Percentiles rank a stretch among this genome's conserved stretches.
These are phyloP conservation scores for Metschnikowia amazonensis DNA, from an alignment of 805 yeast genomes.

Conservation along the genomic window DNA sequence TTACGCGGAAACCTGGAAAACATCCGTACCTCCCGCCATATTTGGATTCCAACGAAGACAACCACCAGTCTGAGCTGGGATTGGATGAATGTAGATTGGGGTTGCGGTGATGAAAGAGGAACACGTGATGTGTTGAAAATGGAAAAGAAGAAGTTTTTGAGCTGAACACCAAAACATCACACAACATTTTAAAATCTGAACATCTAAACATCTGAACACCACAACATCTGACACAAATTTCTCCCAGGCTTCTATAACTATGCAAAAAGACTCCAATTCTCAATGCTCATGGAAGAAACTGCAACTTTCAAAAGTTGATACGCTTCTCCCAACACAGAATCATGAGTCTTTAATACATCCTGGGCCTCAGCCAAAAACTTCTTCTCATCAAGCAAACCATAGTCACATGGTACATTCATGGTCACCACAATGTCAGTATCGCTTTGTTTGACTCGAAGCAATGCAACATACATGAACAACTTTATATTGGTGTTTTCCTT, in stretches of 20 bases:
- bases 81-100: too few relatives aligned
- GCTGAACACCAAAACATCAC: too few relatives aligned
- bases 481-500: constrained; percentile 13
- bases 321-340: constrained; percentile 13
- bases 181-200: too few relatives aligned
- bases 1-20: constrained; percentile 1
- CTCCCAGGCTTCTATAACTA: background rate
- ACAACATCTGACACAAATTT: too few relatives aligned
- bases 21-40: too few relatives aligned
- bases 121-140: too few relatives aligned
- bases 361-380: constrained; percentile 11
- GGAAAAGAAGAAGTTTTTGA: too few relatives aligned
- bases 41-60: too few relatives aligned
- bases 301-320: constrained; percentile 26
- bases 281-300: constrained; percentile 33
- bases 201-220: too few relatives aligned
- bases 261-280: constrained; percentile 36
- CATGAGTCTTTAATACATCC: background rate
- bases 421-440: constrained; percentile 61
- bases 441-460: constrained; percentile 49
- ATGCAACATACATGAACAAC: constrained; percentile 50
- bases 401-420: constrained; percentile 49
- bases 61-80: too few relatives aligned
- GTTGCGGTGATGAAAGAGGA: too few relatives aligned
- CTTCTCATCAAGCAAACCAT: constrained; percentile 11